Conservation (phyloP, 768 basidiomycete genomes). For the Chalciporus pseudorubinellus region DNA sequence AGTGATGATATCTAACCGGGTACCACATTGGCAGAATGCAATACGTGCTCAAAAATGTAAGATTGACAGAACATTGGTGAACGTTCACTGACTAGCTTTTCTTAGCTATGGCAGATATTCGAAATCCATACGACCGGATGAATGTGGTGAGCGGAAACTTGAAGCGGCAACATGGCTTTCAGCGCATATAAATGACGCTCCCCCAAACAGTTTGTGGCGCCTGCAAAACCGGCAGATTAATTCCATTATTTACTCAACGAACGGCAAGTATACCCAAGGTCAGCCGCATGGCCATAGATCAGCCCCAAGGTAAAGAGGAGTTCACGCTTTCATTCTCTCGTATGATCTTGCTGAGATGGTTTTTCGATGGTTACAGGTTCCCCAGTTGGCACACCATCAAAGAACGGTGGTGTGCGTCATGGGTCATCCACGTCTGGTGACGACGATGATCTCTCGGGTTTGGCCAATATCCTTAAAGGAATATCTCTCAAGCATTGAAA, state of each 20-base stretch:
- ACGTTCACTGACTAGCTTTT: constrained; percentile 5
- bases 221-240: constrained; percentile 58
- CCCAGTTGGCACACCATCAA: constrained; percentile 5
- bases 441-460: constrained; percentile 6
- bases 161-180: neutral
- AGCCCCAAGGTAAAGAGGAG: constrained; percentile 41
- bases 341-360: neutral
- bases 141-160: constrained; percentile 55
- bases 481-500: constrained; percentile 13
- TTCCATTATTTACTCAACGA: constrained; percentile 52
- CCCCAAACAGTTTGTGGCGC: constrained; percentile 57
- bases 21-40: constrained; percentile 48
- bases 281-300: constrained; percentile 44
- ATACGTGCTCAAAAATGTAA: constrained; percentile 61
- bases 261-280: constrained; percentile 35
- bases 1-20: neutral
- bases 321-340: neutral
- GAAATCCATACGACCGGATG: constrained; percentile 66
- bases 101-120: constrained; percentile 70
- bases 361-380: constrained; percentile 16
- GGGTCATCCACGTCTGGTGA: neutral
- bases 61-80: constrained; percentile 10
- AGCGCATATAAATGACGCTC: neutral
- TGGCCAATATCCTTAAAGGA: constrained; percentile 11
- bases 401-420: neutral